A percentile compares a stretch with the other conserved stretches of the same genome.
Evolutionary conservation across 2,329 filamentous ascomycete species (phyloP).

Genomic region (Acrodontium crateriforme): DNA sequence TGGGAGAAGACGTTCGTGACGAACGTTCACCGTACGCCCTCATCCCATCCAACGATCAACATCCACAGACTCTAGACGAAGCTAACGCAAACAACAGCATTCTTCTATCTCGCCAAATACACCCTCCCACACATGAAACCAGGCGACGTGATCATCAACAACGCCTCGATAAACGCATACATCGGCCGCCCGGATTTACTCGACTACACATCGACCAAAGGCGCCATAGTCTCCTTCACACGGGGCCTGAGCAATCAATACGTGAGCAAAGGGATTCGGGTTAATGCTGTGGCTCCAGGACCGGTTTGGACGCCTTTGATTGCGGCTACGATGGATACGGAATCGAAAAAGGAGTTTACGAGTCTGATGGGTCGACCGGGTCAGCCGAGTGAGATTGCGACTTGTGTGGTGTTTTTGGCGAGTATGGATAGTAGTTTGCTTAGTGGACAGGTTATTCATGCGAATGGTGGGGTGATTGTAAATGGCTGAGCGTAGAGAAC

Average conservation of each 20-base stretch:
- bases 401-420: constrained; percentile 69
- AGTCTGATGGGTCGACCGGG: constrained; percentile 64
- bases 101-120: constrained; percentile 72
- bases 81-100: constrained; percentile 25
- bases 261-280: constrained; percentile 55
- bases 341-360: constrained; percentile 58
- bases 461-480: constrained; percentile 45
- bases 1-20: constrained; percentile 69
- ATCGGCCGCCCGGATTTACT: constrained; percentile 66
- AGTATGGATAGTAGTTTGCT: constrained; percentile 60
- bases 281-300: constrained; percentile 65
- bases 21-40: constrained; percentile 51
- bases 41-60: not conserved
- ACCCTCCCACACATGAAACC: constrained; percentile 57
- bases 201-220: constrained; percentile 70
- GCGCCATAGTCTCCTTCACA: constrained; percentile 67
- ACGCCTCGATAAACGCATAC: constrained; percentile 72
- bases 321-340: constrained; percentile 55
- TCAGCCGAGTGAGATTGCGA: constrained; percentile 70
- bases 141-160: constrained; percentile 74
- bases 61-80: not conserved
- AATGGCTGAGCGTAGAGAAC: too few relatives aligned
- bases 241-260: constrained; percentile 65
- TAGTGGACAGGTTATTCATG: constrained; percentile 57
- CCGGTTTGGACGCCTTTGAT: constrained; percentile 70